Conservation (phyloP, 192 early-diverging fungal genomes). For the Geranomyces variabilis region DNA sequence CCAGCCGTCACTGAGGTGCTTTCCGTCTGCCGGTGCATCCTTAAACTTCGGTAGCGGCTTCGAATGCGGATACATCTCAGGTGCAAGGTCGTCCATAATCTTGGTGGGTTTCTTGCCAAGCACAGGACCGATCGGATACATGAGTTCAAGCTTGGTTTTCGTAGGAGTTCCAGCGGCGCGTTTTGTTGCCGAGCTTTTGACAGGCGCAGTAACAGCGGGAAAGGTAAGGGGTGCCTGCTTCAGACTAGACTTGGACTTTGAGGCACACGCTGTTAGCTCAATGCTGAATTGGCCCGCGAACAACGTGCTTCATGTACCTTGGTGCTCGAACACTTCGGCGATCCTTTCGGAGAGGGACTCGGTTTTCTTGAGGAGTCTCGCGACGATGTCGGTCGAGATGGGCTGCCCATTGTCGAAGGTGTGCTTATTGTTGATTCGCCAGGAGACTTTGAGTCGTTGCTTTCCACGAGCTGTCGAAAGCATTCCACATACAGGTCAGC, state of each 20-base stretch:
- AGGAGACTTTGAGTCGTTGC: too few species aligned
- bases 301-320: too few species aligned
- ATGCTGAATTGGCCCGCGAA: too few species aligned
- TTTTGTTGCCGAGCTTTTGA: background rate
- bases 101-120: conserved; percentile 20
- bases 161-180: background rate
- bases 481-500: too few species aligned
- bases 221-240: background rate
- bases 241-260: background rate
- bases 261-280: background rate
- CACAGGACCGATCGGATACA: background rate
- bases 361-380: too few species aligned
- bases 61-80: conserved; percentile 10
- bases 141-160: background rate
- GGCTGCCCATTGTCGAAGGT: too few species aligned
- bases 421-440: too few species aligned
- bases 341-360: too few species aligned
- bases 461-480: too few species aligned
- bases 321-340: too few species aligned
- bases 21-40: background rate
- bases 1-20: background rate
- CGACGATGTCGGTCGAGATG: too few species aligned
- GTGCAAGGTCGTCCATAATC: conserved; percentile 17
- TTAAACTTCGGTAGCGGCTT: conserved; percentile 20
- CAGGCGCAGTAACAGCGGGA: background rate